Evolutionary conservation across 2,329 filamentous ascomycete genomes (phyloP).

Genomic region (Xylariaceae sp.): DNA sequence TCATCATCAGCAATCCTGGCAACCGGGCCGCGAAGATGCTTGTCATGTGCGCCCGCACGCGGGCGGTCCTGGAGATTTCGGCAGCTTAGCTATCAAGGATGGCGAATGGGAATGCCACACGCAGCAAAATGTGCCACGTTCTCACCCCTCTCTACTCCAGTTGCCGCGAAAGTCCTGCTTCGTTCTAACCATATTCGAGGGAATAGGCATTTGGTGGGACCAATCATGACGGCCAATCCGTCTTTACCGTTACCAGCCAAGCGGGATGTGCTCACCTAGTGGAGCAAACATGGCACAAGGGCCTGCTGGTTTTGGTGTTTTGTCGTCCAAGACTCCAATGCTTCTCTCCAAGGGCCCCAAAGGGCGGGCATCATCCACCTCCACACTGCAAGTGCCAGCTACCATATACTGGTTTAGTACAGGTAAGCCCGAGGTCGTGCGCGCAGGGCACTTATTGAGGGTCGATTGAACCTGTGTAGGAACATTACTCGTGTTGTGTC

Average conservation of each 20-base stretch:
- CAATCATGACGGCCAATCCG: conserved; percentile 14
- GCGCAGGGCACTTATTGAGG: conserved; percentile 1
- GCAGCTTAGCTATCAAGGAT: conserved; percentile 17
- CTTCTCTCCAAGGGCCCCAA: no score
- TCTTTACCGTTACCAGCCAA: conserved; percentile 17
- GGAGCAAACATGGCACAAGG: conserved; percentile 11
- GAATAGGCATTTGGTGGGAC: conserved; percentile 23
- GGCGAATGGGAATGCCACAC: conserved; percentile 16
- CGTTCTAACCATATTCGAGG: conserved; percentile 12
- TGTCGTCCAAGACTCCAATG: no score
- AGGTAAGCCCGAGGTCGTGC: not conserved
- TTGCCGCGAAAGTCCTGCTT: conserved; percentile 10
- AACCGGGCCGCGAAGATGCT: conserved; percentile 27
- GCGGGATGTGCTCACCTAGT: conserved; percentile 22
- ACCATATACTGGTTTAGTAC: not conserved
- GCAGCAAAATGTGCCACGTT: conserved; percentile 3
- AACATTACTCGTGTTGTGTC: conserved; percentile 1
- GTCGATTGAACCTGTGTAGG: not conserved
- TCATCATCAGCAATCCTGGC: conserved; percentile 15
- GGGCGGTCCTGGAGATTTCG: conserved; percentile 23
- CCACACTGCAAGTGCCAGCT: not conserved
- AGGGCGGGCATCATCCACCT: not conserved
- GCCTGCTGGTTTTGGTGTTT: not conserved
- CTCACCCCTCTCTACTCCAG: no score
- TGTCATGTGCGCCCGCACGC: conserved; percentile 25